A percentile compares a stretch with the other conserved stretches of the same genome.
Conservation (phyloP, 805 yeast genomes). For the Monosporozyma servazzii region DNA sequence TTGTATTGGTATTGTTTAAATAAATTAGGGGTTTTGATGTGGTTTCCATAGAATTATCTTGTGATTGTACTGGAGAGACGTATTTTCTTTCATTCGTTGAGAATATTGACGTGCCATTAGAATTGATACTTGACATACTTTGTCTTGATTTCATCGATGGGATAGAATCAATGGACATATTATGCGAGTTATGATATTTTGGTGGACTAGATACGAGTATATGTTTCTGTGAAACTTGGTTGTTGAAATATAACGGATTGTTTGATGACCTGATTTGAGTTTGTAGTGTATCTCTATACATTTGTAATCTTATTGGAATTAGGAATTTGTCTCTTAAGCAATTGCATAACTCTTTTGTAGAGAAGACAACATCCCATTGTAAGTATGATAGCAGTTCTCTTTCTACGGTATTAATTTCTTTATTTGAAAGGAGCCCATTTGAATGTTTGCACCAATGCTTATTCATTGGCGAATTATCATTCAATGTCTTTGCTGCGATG, state of each 20-base stretch:
- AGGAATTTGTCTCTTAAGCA: constrained; percentile 63
- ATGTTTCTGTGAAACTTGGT: neutral
- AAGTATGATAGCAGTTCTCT: constrained; percentile 74
- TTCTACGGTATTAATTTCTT: constrained; percentile 86
- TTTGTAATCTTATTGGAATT: constrained; percentile 51
- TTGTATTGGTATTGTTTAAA: constrained; percentile 36
- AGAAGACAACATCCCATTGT: constrained; percentile 76
- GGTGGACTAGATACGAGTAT: neutral
- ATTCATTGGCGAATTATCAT: constrained; percentile 91
- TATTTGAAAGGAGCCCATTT: constrained; percentile 64
- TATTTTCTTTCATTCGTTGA: neutral
- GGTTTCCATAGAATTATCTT: constrained; percentile 27
- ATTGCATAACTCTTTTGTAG: constrained; percentile 57
- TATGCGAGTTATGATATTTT: neutral
- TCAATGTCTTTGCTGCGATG: constrained; percentile 84
- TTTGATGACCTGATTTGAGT: neutral
- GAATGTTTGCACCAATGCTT: constrained; percentile 96
- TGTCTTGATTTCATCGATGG: neutral
- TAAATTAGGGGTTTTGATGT: constrained; percentile 87
- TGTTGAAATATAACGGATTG: neutral
- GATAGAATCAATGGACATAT: constrained; percentile 1
- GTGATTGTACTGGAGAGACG: neutral
- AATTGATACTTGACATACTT: neutral
- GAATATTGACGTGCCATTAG: neutral
- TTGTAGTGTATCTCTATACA: constrained; percentile 5